Evolutionary conservation across 305 asterid species (phyloP), one percentile per base, ranked within the genome.

Genomic region (Fraxinus velutina): DNA sequence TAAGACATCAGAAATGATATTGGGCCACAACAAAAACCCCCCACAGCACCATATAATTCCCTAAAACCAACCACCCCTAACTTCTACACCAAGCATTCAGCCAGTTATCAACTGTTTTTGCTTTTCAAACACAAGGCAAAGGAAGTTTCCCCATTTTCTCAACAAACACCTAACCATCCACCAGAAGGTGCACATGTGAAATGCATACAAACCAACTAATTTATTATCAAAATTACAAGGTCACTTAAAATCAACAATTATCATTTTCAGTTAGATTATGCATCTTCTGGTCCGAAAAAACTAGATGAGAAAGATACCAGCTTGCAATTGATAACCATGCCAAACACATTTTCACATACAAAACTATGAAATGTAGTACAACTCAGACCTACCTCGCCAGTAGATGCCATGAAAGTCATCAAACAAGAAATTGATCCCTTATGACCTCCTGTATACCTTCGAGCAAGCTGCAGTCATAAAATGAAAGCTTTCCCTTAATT

Each of bases 361-460:
- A 79, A 60, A 8, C 76, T 33, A 84, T 60, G 75, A 82, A 34
- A 50, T 37, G 39, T 42, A 19, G 55, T 15, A 47, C 36, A 85
- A 75, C 66, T 55, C 52, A 8, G 57, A 36, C 85, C 79, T 89
- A 96, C 99, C 98, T 96, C 98, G 78, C 99, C 98, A 19, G 98
- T 87, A 84, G 99, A 90, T 78, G 97, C 97, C 95, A 92, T 91
- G 91, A 96, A 96, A 76, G 93, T 94, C 99, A 96, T 94, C 90
- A 96, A 89, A 89, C 99, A 96, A 91, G 97, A 88, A 87, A 94
- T 91, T 66, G 97, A 87, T 64, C 99, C 99, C 88, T 94, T 96
- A 72, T 96, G 99, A 50, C 98, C 99, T 87, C 99, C 99, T 42
- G 98, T 96, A 78, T 96, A 96, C 84, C 99, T 94, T 87, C 99